A percentile compares a stretch with the other conserved stretches of the same genome.
Conservation (phyloP, 306 rosid species). For the Castanea mollissima region DNA sequence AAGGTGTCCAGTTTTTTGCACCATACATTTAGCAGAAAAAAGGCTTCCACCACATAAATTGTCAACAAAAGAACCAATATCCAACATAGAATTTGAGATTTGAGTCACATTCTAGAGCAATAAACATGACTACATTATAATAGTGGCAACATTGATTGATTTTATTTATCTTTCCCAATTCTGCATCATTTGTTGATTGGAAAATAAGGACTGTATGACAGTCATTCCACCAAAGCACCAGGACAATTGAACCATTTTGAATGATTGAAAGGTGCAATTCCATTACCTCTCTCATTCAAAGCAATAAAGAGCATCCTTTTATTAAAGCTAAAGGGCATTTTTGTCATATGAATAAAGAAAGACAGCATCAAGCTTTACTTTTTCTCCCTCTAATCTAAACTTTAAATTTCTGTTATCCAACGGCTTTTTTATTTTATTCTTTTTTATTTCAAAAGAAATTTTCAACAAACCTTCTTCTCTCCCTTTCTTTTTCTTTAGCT, state of each 20-base stretch:
- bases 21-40: no score
- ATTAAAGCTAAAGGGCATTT: conserved; percentile 81
- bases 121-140: conserved; percentile 13
- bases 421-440: conserved; percentile 41
- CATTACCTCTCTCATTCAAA: conserved; percentile 53
- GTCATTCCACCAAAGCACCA: conserved; percentile 30
- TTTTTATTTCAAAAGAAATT: conserved; percentile 18
- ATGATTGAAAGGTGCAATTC: conserved; percentile 59
- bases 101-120: conserved; percentile 11
- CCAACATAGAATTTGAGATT: background rate
- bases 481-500: conserved; percentile 34
- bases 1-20: background rate
- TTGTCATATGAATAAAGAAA: conserved; percentile 58
- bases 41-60: no score
- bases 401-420: conserved; percentile 80
- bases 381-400: conserved; percentile 49
- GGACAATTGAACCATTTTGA: conserved; percentile 54
- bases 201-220: conserved; percentile 14
- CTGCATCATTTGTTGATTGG: conserved; percentile 1
- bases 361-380: conserved; percentile 57
- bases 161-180: background rate
- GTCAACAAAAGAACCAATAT: background rate
- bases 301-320: conserved; percentile 67
- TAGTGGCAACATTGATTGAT: conserved; percentile 18
- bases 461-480: conserved; percentile 26